Evolutionary conservation across 108 stramenopile genomes (phyloP).

Genomic region (Skeletonema grethae): DNA sequence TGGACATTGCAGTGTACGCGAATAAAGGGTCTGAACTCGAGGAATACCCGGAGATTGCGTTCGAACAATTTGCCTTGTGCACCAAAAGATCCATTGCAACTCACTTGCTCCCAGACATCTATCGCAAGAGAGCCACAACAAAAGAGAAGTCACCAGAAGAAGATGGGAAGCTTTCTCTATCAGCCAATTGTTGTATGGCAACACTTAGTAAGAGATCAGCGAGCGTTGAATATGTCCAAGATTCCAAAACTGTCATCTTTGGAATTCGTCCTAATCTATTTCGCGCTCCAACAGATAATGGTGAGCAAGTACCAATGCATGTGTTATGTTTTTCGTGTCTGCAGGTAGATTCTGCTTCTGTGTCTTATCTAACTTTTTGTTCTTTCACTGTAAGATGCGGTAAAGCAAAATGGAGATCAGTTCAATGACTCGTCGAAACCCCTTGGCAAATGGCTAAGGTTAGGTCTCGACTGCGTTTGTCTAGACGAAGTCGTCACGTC

Average conservation of each 20-base stretch:
- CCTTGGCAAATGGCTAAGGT: slow-evolving; percentile 34
- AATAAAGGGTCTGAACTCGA: not conserved
- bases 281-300: slow-evolving; percentile 85
- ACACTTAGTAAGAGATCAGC: not conserved
- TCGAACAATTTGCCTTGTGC: not conserved
- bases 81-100: not conserved
- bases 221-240: slow-evolving; percentile 15
- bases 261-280: slow-evolving; percentile 59
- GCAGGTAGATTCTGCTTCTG: not conserved
- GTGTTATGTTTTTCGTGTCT: not conserved
- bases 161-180: not conserved
- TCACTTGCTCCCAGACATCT: not conserved
- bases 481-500: slow-evolving; percentile 15
- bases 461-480: slow-evolving; percentile 35
- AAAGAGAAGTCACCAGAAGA: not conserved
- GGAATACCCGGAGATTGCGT: not conserved
- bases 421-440: slow-evolving; percentile 35
- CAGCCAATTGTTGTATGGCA: slow-evolving; percentile 5
- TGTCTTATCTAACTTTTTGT: not conserved
- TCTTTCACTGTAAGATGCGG: slow-evolving; percentile 48
- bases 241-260: not conserved
- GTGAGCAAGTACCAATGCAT: not conserved
- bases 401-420: slow-evolving; percentile 42
- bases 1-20: no score
- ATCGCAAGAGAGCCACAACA: not conserved